phyloP scores from a whole-genome alignment of 495 filamentous ascomycete species.

The Annulohypoxylon bovei region DNA sequence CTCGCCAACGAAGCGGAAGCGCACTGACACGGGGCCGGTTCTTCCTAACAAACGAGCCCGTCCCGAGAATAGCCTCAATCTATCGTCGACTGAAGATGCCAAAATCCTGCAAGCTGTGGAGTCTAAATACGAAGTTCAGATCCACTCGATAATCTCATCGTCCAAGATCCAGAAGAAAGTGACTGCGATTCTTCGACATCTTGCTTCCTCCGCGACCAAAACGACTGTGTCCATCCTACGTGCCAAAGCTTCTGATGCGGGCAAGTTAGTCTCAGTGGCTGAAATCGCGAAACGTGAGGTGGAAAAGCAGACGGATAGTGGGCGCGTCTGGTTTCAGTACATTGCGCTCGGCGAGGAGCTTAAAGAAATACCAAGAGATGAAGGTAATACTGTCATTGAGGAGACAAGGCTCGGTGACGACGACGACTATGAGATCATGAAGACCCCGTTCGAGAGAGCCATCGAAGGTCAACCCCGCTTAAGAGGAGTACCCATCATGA shows the following conservation, averaged over 20 bases:
- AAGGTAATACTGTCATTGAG: slow-evolving; percentile 48
- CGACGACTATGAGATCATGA: slow-evolving; percentile 67
- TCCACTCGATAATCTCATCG: slow-evolving; percentile 63
- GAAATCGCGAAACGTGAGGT: slow-evolving; percentile 73
- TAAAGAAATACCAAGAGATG: slow-evolving; percentile 30
- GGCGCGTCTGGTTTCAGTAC: slow-evolving; percentile 69
- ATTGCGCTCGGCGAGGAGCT: slow-evolving; percentile 52
- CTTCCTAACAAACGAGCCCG: slow-evolving; percentile 37
- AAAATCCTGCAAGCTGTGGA: slow-evolving; percentile 34
- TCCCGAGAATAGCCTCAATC: slow-evolving; percentile 33
- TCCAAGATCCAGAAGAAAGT: slow-evolving; percentile 66
- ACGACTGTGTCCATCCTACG: slow-evolving; percentile 51
- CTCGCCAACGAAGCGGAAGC: slow-evolving; percentile 40
- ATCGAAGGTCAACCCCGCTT: slow-evolving; percentile 45
- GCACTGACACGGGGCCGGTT: slow-evolving; percentile 33
- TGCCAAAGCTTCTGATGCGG: slow-evolving; percentile 60
- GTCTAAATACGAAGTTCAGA: slow-evolving; percentile 52
- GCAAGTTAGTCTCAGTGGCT: slow-evolving; percentile 70
- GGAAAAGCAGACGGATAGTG: slow-evolving; percentile 45
- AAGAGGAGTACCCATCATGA: slow-evolving; percentile 59
- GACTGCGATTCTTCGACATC: slow-evolving; percentile 52
- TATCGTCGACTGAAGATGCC: slow-evolving; percentile 37
- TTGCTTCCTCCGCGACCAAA: slow-evolving; percentile 48
- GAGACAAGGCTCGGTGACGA: slow-evolving; percentile 52
- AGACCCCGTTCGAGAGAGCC: slow-evolving; percentile 57